Evolutionary conservation across 805 yeast species (phyloP), one percentile per base, ranked within the genome.

Genomic region (Osmozyma mogii): DNA sequence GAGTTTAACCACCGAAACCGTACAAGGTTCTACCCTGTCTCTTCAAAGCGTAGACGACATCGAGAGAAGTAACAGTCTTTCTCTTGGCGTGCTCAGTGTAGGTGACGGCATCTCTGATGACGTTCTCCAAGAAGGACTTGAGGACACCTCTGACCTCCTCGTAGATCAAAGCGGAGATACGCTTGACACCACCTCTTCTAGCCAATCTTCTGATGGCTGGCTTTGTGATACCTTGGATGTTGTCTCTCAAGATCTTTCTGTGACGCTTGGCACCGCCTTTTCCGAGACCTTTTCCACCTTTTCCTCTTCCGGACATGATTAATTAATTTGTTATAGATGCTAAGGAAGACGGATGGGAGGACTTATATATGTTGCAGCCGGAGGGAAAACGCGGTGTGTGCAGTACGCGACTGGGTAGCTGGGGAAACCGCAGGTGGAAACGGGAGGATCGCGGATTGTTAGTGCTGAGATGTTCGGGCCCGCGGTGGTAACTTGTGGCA

Each of bases 131-230:
- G 82, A 89, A 89, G 35, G 95, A 74, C 73, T 88, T 88, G 49
- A 89, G 75, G 49, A 92, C 96, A 50, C 82, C 88, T 76, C 98
- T 87, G 59, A 92, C 95, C 74, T 89, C 96, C 72, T 89, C 98
- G 75, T 89, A 89, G 65, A 89, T 89, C 62, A 88, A 74, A 65
- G 95, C 97, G 43, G 97, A 89, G 58, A 89, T 89, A 84, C 98
- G 95, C 82, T 89, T 89, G 61, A 89, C 98, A 88, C 98, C 98
- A 74, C 98, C 98, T 84, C 98, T 87, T 81, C 98, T 89, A 31
- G 98, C 98, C 57, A 89, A 82, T 84, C 98, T 89, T 77, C 98
- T 87, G 61, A 89, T 89, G 61, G 98, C 98, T 62, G 98, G 98
- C 79, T 89, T 89, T 43, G 98, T 89, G 64, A 89, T 89, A 76